phyloP scores from a whole-genome alignment of 257 asterid species.

The Plantago elongata region DNA sequence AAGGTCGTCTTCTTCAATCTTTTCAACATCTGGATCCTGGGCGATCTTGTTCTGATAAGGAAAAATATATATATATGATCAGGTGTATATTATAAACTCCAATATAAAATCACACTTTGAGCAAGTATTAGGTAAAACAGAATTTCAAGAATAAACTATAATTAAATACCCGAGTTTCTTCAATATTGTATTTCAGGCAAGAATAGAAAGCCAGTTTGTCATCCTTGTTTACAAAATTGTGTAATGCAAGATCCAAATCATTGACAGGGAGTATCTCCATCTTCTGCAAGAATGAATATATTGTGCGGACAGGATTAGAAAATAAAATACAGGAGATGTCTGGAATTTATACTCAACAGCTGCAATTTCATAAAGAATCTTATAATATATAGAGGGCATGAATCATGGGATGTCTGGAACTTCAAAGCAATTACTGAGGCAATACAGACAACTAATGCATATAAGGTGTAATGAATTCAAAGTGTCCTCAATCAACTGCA shows the following conservation, averaged over 20 bases:
- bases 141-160: slow-evolving; percentile 9
- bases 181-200: slow-evolving; percentile 82
- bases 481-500: slow-evolving; percentile 2
- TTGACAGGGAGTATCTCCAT: slow-evolving; percentile 97
- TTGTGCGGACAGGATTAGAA: slow-evolving; percentile 12
- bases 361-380: too few species aligned
- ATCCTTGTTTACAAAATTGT: slow-evolving; percentile 90
- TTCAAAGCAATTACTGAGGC: too few species aligned
- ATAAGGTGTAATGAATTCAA: too few species aligned
- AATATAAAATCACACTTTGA: slow-evolving; percentile 1
- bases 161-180: slow-evolving; percentile 90
- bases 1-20: slow-evolving; percentile 71
- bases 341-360: too few species aligned
- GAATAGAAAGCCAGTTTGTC: slow-evolving; percentile 91
- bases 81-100: slow-evolving; percentile 5
- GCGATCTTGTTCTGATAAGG: slow-evolving; percentile 66
- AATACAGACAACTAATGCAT: too few species aligned
- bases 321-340: too few species aligned
- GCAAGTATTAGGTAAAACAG: slow-evolving; percentile 1
- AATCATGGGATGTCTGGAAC: too few species aligned
- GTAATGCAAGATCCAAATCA: slow-evolving; percentile 93
- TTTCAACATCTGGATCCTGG: slow-evolving; percentile 49
- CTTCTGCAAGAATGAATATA: slow-evolving; percentile 43
- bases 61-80: slow-evolving; percentile 21
- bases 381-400: too few species aligned